Conservation (phyloP, 768 basidiomycete species). For the Pleurotus giganteus region DNA sequence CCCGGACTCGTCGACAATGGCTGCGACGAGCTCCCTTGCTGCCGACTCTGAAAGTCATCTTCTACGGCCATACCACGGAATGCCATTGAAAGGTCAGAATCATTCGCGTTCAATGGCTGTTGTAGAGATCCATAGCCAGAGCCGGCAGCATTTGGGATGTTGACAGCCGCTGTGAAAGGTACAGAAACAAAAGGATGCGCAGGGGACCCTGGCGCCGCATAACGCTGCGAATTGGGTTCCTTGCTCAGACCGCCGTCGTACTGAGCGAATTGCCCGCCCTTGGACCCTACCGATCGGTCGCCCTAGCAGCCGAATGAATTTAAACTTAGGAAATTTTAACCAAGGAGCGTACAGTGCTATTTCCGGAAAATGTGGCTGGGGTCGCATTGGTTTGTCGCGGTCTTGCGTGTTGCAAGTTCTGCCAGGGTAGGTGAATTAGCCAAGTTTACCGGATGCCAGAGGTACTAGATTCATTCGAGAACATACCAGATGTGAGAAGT, state of each 20-base stretch:
- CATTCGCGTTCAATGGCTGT: slow-evolving; percentile 34
- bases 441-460: neutral
- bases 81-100: slow-evolving; percentile 46
- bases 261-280: slow-evolving; percentile 51
- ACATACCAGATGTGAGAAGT: slow-evolving; percentile 48
- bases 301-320: slow-evolving; percentile 33
- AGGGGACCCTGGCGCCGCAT: slow-evolving; percentile 21
- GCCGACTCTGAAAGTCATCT: slow-evolving; percentile 20
- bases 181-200: slow-evolving; percentile 12
- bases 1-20: neutral
- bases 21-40: slow-evolving; percentile 8
- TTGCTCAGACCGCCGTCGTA: slow-evolving; percentile 46
- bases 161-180: slow-evolving; percentile 3
- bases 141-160: slow-evolving; percentile 2
- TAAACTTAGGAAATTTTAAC: slow-evolving; percentile 12
- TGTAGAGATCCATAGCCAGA: slow-evolving; percentile 28
- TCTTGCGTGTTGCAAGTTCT: slow-evolving; percentile 46
- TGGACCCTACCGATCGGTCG: slow-evolving; percentile 41
- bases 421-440: neutral
- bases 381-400: slow-evolving; percentile 42
- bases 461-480: slow-evolving; percentile 11
- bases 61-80: slow-evolving; percentile 46
- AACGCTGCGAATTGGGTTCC: slow-evolving; percentile 38
- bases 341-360: slow-evolving; percentile 36
- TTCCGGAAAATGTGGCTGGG: slow-evolving; percentile 33